Base-by-base conservation (phyloP, 1,139 yeast genomes). In the Diutina sp. region DNA sequence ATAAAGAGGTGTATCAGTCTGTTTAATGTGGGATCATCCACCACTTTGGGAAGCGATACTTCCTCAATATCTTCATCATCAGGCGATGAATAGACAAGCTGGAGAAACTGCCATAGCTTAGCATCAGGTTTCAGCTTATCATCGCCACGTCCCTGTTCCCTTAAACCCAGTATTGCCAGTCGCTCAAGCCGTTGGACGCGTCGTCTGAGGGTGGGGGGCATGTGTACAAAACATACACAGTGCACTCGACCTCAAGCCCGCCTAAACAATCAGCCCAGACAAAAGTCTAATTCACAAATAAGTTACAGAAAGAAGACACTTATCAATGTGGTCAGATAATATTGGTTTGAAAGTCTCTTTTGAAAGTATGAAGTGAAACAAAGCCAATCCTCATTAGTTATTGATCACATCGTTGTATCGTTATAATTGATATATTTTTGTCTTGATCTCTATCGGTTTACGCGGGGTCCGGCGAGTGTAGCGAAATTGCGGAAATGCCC, bases 1-100 rank as follows among this genome's bases (percentile, higher is more conserved):
- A 75, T 60, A 56, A 76, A 72, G 56, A 74, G 61, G 60, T 76
- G 79, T 21, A 76, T 57, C 57, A 73, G 71, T 54, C 73, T 66
- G 58, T 74, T 74, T 18, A 74, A 61, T 64, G 12, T 11, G n/a
- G 11, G 21, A 47, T 47, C 11, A 14, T 47, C 51, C 6, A 30
- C 38, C 14, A 47, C n/a, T n/a, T 28, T 16, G 5, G 35, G n/a
- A n/a, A 35, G 41, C 6, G 14, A 9, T 6, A 35, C 14, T 35
- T 35, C 16, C 6, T 35, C 14, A 9, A 8, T 8, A 2, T 9
- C n/a, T 11, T 9, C 14, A 12, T 1, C 41, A 11, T 35, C 41
- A 12, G 41, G 41, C n/a, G 41, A 35, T 11, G 41, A 12, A n/a
- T 35, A 35, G n/a, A 35, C 41, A 9, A 35, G 41, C 14, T 12